These are phyloP conservation scores for Rhizophagus sp. DNA, from an alignment of 192 early-diverging fungal species.

Conservation along the genomic window DNA sequence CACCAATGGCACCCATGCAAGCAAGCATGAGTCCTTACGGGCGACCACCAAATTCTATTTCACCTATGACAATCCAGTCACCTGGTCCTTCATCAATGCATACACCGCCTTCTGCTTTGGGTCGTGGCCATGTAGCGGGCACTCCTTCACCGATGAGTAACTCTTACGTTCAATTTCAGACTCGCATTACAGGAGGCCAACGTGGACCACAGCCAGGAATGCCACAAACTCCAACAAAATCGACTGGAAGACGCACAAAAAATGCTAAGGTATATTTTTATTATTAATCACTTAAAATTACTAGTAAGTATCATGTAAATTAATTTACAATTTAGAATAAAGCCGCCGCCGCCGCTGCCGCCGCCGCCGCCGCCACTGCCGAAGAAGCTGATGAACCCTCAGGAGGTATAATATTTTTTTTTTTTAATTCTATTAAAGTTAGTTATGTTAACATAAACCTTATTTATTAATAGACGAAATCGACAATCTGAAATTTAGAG, in stretches of 20 bases:
- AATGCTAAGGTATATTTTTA: not conserved
- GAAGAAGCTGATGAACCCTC: slow-evolving; percentile 61
- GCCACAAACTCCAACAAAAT: not conserved
- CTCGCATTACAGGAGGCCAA: not conserved
- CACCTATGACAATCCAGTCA: not conserved
- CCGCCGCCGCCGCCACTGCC: not conserved
- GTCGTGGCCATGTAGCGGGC: not conserved
- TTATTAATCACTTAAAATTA: not conserved
- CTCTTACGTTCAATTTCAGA: slow-evolving; percentile 4
- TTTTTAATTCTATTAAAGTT: not conserved
- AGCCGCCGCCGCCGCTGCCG: not conserved
- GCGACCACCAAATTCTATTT: not conserved
- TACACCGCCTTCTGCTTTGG: not conserved
- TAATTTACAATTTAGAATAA: not conserved
- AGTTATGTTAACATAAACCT: not conserved
- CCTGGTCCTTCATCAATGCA: not conserved
- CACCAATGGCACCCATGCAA: not conserved
- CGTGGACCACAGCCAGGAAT: not conserved
- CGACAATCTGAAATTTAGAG: slow-evolving; percentile 56
- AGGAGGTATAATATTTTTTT: slow-evolving; percentile 40
- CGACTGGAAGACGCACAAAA: not conserved
- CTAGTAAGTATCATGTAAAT: not conserved
- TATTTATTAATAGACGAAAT: slow-evolving; percentile 49
- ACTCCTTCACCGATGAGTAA: not conserved
- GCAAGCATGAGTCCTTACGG: not conserved